Percentiles rank a stretch among this genome's conserved stretches.
Conservation (phyloP, 2,329 filamentous ascomycete species). For the Pezicula rhizophila region DNA sequence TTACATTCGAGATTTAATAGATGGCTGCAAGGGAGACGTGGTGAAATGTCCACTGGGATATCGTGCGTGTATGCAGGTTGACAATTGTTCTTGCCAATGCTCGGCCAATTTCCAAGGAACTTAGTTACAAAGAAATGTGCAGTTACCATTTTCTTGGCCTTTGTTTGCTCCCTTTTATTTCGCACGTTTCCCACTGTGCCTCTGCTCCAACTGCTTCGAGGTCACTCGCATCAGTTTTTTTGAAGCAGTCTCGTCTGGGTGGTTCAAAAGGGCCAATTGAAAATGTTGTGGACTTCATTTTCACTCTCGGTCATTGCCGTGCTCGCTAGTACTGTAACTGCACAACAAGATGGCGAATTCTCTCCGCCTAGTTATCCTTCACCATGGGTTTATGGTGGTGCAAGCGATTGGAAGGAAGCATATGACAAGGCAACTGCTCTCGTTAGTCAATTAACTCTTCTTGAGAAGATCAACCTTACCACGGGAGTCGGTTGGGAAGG, state of each 20-base stretch:
- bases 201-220: not conserved
- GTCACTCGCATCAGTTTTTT: not conserved
- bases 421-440: conserved; percentile 64
- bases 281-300: conserved; percentile 16
- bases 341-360: conserved; percentile 16
- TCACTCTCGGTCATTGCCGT: conserved; percentile 12
- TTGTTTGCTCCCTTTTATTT: not conserved
- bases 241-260: not conserved
- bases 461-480: conserved; percentile 89
- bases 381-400: conserved; percentile 26
- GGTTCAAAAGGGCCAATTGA: not conserved
- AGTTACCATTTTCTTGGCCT: not conserved
- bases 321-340: conserved; percentile 13
- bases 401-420: conserved; percentile 54
- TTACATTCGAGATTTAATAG: no score
- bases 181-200: not conserved
- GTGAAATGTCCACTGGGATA: no score
- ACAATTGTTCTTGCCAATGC: no score
- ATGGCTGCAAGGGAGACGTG: no score
- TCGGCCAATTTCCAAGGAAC: no score
- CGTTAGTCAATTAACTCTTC: conserved; percentile 69
- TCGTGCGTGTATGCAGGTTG: no score
- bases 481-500: conserved; percentile 57
- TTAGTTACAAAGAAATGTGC: not conserved
- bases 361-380: conserved; percentile 28